These are phyloP conservation scores for Neurospora discreta DNA, from an alignment of 495 filamentous ascomycete species.

Conservation along the genomic window DNA sequence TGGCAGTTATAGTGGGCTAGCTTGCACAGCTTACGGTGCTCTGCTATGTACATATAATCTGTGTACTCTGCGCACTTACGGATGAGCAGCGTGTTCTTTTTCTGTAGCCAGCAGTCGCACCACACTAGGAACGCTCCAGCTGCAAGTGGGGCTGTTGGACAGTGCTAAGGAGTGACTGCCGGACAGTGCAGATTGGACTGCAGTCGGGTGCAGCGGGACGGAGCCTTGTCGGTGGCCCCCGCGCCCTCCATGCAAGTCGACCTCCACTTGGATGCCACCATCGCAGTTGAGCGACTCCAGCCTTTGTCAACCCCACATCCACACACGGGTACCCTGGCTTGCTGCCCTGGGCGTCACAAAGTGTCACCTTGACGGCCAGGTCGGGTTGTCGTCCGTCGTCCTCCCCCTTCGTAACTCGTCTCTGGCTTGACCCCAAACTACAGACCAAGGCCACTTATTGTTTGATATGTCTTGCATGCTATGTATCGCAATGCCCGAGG, in stretches of 20 bases:
- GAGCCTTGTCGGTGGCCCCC: neutral
- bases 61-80: too few relatives aligned
- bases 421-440: neutral
- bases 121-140: neutral
- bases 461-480: neutral
- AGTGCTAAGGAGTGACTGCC: neutral
- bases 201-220: neutral
- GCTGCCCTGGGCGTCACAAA: neutral
- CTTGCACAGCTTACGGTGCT: neutral
- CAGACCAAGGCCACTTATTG: neutral
- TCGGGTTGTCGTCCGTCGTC: neutral
- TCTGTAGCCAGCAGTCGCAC: neutral
- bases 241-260: neutral
- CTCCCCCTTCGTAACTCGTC: neutral
- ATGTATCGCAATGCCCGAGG: neutral
- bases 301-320: neutral
- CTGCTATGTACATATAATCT: neutral
- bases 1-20: neutral
- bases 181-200: neutral
- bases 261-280: neutral
- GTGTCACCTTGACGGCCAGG: neutral
- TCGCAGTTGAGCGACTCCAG: neutral
- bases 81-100: neutral
- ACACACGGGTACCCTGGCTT: neutral
- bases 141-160: neutral